Percentiles rank a stretch among this genome's conserved stretches.
Evolutionary conservation across 1,284 basidiomycete species (phyloP).

Genomic region (Thecaphora thlaspeos): DNA sequence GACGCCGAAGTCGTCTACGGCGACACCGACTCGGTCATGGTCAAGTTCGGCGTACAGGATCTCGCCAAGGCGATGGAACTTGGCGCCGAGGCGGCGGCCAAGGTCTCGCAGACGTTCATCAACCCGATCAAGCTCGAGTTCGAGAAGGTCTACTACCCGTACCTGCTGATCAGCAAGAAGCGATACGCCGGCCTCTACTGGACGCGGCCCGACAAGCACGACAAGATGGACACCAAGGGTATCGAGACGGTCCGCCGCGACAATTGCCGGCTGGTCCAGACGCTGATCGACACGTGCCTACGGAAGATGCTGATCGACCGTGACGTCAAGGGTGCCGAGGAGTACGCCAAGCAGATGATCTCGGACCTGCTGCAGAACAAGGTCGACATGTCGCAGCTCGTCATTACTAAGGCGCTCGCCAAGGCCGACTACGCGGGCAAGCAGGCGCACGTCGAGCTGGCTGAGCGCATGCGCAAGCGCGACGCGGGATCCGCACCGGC

Average conservation of each 20-base stretch:
- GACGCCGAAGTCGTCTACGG: conserved; percentile 57
- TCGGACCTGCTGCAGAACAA: conserved; percentile 57
- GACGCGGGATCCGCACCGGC: conserved; percentile 56
- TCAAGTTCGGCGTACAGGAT: conserved; percentile 54
- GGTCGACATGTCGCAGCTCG: conserved; percentile 57
- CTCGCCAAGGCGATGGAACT: conserved; percentile 53
- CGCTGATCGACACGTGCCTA: conserved; percentile 56
- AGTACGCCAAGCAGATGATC: conserved; percentile 55
- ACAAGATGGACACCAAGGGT: conserved; percentile 59
- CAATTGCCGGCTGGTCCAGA: conserved; percentile 57
- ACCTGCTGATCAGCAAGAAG: conserved; percentile 58
- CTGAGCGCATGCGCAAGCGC: conserved; percentile 56
- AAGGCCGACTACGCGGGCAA: conserved; percentile 56
- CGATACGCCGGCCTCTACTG: conserved; percentile 57
- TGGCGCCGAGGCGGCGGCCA: conserved; percentile 86
- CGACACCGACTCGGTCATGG: conserved; percentile 58
- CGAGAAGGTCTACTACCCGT: conserved; percentile 57
- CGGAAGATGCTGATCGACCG: conserved; percentile 58
- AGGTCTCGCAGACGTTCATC: conserved; percentile 64
- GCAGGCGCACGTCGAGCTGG: conserved; percentile 56
- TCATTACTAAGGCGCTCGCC: conserved; percentile 56
- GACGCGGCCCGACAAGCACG: conserved; percentile 51
- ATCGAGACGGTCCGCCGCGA: conserved; percentile 58
- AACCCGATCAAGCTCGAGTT: conserved; percentile 57
- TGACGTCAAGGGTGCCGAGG: conserved; percentile 56